Conservation (phyloP, 306 rosid species). For the Sindora glabra region DNA sequence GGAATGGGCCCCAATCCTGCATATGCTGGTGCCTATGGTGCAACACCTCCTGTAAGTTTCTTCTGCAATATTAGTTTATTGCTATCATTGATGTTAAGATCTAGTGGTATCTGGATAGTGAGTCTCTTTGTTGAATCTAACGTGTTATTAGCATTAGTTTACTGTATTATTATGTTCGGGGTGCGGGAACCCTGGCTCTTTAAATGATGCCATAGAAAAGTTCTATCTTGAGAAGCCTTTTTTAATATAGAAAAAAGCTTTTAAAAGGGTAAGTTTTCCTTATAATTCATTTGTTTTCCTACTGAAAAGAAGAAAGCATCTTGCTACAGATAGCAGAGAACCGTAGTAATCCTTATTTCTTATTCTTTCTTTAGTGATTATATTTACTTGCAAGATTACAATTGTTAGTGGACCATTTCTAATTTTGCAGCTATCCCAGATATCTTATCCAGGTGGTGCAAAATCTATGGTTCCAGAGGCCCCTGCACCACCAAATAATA, state of each 20-base stretch:
- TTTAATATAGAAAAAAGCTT: background rate
- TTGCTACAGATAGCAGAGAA: background rate
- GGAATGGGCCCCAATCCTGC: constrained; percentile 80
- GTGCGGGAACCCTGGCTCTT: no score
- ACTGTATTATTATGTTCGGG: no score
- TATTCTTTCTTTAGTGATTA: background rate
- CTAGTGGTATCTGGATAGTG: background rate
- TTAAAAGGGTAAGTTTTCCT: background rate
- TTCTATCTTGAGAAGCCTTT: no score
- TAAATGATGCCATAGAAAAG: no score
- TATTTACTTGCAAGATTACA: background rate
- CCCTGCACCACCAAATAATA: constrained; percentile 97
- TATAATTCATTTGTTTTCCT: background rate
- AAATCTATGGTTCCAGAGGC: constrained; percentile 81
- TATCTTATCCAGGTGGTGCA: constrained; percentile 82
- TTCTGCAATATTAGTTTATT: background rate
- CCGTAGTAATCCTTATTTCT: background rate
- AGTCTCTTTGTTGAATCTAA: background rate
- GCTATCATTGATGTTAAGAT: background rate
- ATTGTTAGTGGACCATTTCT: constrained; percentile 11
- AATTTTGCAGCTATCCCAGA: constrained; percentile 49
- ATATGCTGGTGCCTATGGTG: constrained; percentile 68
- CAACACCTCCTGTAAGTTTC: constrained; percentile 66
- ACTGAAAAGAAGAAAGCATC: background rate
- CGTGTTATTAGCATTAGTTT: background rate